Conservation (phyloP, 2,329 filamentous ascomycete genomes). For the Penicillium rolfsii region DNA sequence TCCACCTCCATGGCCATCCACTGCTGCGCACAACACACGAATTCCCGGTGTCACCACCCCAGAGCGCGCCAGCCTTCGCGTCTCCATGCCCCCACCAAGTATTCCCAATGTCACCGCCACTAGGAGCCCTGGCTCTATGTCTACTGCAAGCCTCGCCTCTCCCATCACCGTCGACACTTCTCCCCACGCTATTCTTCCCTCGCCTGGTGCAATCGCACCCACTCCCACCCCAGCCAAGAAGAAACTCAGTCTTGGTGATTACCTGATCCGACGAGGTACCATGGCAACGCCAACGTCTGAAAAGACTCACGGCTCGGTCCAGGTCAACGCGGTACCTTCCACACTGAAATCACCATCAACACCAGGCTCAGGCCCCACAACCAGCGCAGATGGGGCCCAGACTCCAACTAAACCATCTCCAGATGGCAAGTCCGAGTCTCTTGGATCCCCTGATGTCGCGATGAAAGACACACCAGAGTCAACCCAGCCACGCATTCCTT, state of each 20-base stretch:
- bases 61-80: slow-evolving; percentile 30
- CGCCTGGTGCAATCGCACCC: slow-evolving; percentile 36
- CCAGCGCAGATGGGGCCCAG: slow-evolving; percentile 13
- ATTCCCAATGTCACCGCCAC: slow-evolving; percentile 27
- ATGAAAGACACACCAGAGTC: slow-evolving; percentile 40
- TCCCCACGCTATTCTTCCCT: slow-evolving; percentile 26
- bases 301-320: slow-evolving; percentile 37
- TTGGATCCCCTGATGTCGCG: slow-evolving; percentile 32
- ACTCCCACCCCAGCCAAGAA: slow-evolving; percentile 55
- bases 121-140: slow-evolving; percentile 36
- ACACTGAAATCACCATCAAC: slow-evolving; percentile 30
- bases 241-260: slow-evolving; percentile 56
- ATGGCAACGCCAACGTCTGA: slow-evolving; percentile 46
- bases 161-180: slow-evolving; percentile 34
- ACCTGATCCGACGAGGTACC: slow-evolving; percentile 49
- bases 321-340: slow-evolving; percentile 30
- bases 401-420: slow-evolving; percentile 21
- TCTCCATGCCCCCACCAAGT: slow-evolving; percentile 34
- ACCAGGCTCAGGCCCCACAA: slow-evolving; percentile 21
- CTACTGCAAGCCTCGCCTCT: slow-evolving; percentile 36
- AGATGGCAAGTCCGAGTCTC: slow-evolving; percentile 26
- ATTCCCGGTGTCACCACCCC: slow-evolving; percentile 26
- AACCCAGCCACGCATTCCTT: slow-evolving; percentile 33
- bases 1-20: slow-evolving; percentile 43
- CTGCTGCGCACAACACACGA: slow-evolving; percentile 42